These are phyloP conservation scores for Euphorbia lathyris DNA, from an alignment of 345 rosid genomes.

Conservation along the genomic window DNA sequence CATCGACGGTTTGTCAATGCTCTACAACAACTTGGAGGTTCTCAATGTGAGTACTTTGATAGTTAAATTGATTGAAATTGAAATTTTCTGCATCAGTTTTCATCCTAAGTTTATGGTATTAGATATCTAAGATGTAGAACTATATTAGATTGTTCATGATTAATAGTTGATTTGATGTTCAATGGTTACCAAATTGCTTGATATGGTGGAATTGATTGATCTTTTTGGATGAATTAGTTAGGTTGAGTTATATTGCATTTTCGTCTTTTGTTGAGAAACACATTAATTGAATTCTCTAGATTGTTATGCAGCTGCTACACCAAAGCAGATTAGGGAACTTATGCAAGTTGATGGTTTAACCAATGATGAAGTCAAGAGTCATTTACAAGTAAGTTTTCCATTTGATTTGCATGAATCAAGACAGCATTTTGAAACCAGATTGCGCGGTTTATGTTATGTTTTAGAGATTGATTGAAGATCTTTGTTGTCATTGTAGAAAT, in stretches of 20 bases:
- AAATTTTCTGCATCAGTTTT: not conserved
- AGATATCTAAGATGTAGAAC: not conserved
- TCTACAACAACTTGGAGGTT: slow-evolving; percentile 85
- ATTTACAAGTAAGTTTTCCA: slow-evolving; percentile 65
- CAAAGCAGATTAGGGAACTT: slow-evolving; percentile 92
- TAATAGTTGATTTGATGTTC: not conserved
- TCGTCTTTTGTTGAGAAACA: not conserved
- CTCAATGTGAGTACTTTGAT: slow-evolving; percentile 51
- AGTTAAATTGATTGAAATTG: not conserved
- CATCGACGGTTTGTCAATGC: slow-evolving; percentile 84
- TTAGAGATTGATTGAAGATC: slow-evolving; percentile 14
- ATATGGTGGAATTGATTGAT: not conserved
- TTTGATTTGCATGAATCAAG: slow-evolving; percentile 15
- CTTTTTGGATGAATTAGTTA: not conserved
- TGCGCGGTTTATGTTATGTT: not conserved
- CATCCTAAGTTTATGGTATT: not conserved
- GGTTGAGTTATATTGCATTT: slow-evolving; percentile 1
- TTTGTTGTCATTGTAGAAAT: slow-evolving; percentile 54
- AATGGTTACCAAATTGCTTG: not conserved
- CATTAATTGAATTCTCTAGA: slow-evolving; percentile 11
- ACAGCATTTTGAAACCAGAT: not conserved
- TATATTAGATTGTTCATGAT: not conserved
- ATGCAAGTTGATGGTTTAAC: slow-evolving; percentile 96
- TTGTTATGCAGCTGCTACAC: slow-evolving; percentile 74
- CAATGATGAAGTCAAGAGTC: slow-evolving; percentile 98